Conservation (phyloP, 768 basidiomycete species). For the Chlorophyllum brunneum region DNA sequence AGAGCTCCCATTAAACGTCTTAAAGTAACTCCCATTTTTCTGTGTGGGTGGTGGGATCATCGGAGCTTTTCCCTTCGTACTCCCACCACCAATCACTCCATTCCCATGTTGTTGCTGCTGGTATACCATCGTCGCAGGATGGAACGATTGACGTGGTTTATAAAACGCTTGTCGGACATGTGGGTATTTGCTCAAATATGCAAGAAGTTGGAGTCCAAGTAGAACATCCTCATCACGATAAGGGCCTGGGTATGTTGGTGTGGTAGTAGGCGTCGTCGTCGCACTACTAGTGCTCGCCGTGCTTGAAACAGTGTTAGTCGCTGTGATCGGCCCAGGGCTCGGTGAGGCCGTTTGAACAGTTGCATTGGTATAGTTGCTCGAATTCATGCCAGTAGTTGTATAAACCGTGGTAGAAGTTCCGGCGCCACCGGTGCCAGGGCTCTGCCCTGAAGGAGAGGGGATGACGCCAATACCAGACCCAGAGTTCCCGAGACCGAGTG, state of each 20-base stretch:
- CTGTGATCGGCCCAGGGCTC: constrained; percentile 12
- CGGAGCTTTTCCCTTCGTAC: neutral
- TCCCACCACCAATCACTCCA: neutral
- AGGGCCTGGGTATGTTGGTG: constrained; percentile 43
- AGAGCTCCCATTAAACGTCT: constrained; percentile 9
- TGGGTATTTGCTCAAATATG: constrained; percentile 96
- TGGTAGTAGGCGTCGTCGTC: constrained; percentile 31
- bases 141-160: constrained; percentile 78
- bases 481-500: neutral
- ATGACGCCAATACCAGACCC: neutral
- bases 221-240: constrained; percentile 96
- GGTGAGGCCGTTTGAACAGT: neutral
- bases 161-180: constrained; percentile 97
- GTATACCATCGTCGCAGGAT: constrained; percentile 60
- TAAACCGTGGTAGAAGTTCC: neutral
- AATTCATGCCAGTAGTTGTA: neutral
- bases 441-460: neutral
- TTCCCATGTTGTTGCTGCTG: constrained; percentile 8
- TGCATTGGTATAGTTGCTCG: neutral
- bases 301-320: constrained; percentile 22
- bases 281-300: constrained; percentile 3
- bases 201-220: constrained; percentile 85
- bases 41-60: constrained; percentile 16
- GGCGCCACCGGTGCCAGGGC: neutral
- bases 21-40: constrained; percentile 12